Evolutionary conservation across 169 alveolate genomes (phyloP).

Genomic region (Pseudocohnilembus persalinus): DNA sequence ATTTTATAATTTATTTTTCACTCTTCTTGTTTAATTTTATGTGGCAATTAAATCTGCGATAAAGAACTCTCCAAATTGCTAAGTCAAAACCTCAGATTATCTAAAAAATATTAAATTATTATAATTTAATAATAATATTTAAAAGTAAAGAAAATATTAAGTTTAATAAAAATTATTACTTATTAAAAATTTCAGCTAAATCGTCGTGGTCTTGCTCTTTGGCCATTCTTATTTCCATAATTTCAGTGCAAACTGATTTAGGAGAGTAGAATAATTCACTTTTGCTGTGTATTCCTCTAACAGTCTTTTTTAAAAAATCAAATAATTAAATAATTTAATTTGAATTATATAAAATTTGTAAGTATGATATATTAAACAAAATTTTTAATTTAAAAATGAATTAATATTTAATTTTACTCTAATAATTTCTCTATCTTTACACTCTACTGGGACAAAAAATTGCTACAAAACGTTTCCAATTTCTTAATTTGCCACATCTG

Average conservation of each 20-base stretch:
- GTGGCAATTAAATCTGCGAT: conserved; percentile 91
- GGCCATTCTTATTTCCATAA: conserved; percentile 83
- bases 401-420: conserved; percentile 14
- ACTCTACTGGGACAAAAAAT: conserved; percentile 13
- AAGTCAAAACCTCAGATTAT: conserved; percentile 86
- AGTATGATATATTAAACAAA: neutral
- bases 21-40: conserved; percentile 77
- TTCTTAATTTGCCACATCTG: conserved; percentile 44
- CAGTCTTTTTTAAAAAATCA: conserved; percentile 30
- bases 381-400: neutral
- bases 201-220: conserved; percentile 89
- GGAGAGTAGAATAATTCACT: conserved; percentile 66
- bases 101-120: conserved; percentile 4
- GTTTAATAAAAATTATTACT: no score
- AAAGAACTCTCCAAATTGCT: conserved; percentile 87
- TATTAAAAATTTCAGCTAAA: conserved; percentile 85
- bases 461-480: conserved; percentile 51
- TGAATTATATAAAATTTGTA: neutral
- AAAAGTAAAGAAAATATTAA: no score
- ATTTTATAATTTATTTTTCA: conserved; percentile 42
- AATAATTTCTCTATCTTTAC: conserved; percentile 11
- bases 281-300: conserved; percentile 70
- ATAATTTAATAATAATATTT: no score
- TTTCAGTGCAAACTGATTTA: conserved; percentile 70
- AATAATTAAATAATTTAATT: neutral